phyloP scores from a whole-genome alignment of 2,329 filamentous ascomycete species.

The Ophiosphaerella korrae region DNA sequence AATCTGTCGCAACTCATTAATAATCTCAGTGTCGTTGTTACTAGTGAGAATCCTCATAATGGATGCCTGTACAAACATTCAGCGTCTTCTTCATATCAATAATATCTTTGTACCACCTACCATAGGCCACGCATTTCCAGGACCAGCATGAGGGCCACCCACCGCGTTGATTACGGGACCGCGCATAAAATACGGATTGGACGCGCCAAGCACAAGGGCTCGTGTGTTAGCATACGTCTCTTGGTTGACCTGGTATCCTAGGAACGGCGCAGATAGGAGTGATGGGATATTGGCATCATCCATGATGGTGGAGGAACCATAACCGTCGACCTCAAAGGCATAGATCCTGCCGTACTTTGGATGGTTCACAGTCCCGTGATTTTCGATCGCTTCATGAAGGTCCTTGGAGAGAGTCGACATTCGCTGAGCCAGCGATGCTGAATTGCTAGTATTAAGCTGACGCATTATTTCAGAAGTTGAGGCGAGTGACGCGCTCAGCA shows the following conservation, averaged over 20 bases:
- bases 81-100: too few relatives aligned
- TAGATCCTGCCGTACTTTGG: conserved; percentile 49
- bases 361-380: conserved; percentile 49
- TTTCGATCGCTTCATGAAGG: conserved; percentile 52
- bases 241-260: conserved; percentile 58
- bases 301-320: conserved; percentile 62
- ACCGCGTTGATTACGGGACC: conserved; percentile 56
- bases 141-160: conserved; percentile 56
- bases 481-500: conserved; percentile 70
- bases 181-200: conserved; percentile 58
- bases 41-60: conserved; percentile 59
- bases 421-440: conserved; percentile 57
- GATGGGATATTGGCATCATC: conserved; percentile 75
- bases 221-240: conserved; percentile 56
- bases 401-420: conserved; percentile 63
- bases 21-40: conserved; percentile 54
- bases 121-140: conserved; percentile 58
- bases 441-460: conserved; percentile 50
- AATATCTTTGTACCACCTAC: too few relatives aligned
- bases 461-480: conserved; percentile 60
- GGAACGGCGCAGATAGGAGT: conserved; percentile 67
- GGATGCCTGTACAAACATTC: conserved; percentile 30
- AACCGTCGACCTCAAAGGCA: conserved; percentile 57
- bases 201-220: conserved; percentile 49
- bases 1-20: conserved; percentile 50